Conservation (phyloP, 345 rosid genomes). For the Luvunga scandens region DNA sequence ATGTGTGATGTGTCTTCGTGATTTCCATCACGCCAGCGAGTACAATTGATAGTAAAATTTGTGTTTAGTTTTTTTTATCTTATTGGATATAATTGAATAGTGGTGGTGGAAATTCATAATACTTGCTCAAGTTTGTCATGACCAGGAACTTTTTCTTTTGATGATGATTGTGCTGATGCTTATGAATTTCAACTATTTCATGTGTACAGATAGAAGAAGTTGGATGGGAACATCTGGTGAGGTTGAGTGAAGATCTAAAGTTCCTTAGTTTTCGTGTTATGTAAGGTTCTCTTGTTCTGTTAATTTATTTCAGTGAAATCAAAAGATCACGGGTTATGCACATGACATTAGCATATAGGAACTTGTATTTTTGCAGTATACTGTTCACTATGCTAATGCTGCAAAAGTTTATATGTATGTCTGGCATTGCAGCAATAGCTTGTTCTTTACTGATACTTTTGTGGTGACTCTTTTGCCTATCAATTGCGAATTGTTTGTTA, state of each 20-base stretch:
- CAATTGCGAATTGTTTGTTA: not conserved
- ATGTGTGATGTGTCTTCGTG: not conserved
- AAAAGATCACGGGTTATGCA: not conserved
- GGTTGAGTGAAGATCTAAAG: constrained; percentile 49
- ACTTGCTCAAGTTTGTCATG: not conserved
- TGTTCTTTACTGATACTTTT: not conserved
- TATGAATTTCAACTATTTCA: not conserved
- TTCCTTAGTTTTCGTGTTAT: constrained; percentile 55
- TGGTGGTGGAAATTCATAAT: not conserved
- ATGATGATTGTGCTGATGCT: not conserved
- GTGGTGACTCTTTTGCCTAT: not conserved
- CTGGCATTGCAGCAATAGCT: not conserved
- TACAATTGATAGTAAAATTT: not conserved
- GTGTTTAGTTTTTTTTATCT: not conserved
- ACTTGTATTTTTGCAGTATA: not conserved
- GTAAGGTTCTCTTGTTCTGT: constrained; percentile 38
- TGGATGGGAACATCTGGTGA: constrained; percentile 73
- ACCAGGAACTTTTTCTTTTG: not conserved
- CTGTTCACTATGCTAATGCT: not conserved
- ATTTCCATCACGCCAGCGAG: not conserved
- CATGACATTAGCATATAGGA: not conserved
- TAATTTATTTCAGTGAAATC: not conserved
- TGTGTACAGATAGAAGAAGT: constrained; percentile 67
- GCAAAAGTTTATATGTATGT: not conserved
- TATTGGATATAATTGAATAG: not conserved